These are phyloP conservation scores for Alternaria viburni DNA, from an alignment of 2,329 filamentous ascomycete genomes.

Conservation along the genomic window DNA sequence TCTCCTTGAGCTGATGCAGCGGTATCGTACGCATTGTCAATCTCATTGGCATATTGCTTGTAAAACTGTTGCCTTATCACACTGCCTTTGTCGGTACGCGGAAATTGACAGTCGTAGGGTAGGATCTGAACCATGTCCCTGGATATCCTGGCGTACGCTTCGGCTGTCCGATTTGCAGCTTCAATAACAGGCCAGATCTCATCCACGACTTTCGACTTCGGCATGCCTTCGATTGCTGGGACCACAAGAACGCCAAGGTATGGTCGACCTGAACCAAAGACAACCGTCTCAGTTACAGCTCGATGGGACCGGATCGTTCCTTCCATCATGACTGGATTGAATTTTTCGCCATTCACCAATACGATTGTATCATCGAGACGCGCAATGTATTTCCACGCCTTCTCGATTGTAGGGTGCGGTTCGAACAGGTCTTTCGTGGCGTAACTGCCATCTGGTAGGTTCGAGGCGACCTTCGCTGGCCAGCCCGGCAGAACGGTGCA, in stretches of 20 bases:
- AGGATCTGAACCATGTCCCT: constrained; percentile 61
- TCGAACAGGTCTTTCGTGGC: constrained; percentile 53
- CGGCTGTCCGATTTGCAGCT: constrained; percentile 57
- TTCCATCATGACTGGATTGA: constrained; percentile 59
- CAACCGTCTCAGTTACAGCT: constrained; percentile 61
- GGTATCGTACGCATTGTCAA: constrained; percentile 55
- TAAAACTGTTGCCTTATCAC: constrained; percentile 62
- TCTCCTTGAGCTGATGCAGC: constrained; percentile 13
- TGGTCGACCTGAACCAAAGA: constrained; percentile 62
- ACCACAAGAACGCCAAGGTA: constrained; percentile 63
- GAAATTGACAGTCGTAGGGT: constrained; percentile 54
- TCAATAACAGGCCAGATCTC: constrained; percentile 58
- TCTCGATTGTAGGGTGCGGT: constrained; percentile 51
- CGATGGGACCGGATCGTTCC: constrained; percentile 60
- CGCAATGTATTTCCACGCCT: constrained; percentile 56
- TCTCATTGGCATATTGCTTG: constrained; percentile 55
- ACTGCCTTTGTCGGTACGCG: constrained; percentile 63
- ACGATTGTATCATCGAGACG: constrained; percentile 56
- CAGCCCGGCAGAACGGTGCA: constrained; percentile 46
- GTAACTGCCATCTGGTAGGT: constrained; percentile 26
- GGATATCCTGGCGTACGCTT: constrained; percentile 61
- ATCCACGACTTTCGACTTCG: constrained; percentile 40
- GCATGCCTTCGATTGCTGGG: constrained; percentile 30
- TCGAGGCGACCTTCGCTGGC: constrained; percentile 42
- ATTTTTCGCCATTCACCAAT: constrained; percentile 59